Evolutionary conservation across 2,329 filamentous ascomycete genomes (phyloP).

Genomic region (Trichophyton simii): DNA sequence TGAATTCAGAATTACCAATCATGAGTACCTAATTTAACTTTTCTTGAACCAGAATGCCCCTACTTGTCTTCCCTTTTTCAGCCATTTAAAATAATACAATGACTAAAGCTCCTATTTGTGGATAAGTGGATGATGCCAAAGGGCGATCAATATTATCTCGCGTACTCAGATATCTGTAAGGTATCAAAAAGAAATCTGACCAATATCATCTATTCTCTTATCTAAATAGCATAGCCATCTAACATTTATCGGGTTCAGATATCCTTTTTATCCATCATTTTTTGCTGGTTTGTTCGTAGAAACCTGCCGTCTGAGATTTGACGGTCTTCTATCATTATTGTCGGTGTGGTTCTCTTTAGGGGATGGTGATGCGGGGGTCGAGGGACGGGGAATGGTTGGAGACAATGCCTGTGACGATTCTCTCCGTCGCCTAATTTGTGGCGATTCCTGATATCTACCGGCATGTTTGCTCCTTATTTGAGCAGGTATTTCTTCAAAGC

Average conservation of each 20-base stretch:
- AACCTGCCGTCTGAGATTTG: not conserved
- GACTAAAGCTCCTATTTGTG: no score
- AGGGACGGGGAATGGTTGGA: not conserved
- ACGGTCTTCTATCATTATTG: not conserved
- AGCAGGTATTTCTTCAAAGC: not conserved
- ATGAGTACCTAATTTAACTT: no score
- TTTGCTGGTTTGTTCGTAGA: not conserved
- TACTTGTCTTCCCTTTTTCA: no score
- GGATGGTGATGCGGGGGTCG: not conserved
- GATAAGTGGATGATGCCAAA: no score
- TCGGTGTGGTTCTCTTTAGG: not conserved
- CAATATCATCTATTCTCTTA: no score
- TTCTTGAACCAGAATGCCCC: no score
- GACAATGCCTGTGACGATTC: not conserved
- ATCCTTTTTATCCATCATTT: not conserved
- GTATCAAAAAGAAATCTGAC: no score
- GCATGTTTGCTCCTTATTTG: not conserved
- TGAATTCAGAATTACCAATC: no score
- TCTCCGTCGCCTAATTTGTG: not conserved
- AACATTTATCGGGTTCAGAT: not conserved
- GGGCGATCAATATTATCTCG: no score
- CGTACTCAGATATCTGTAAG: no score
- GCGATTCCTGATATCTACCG: conserved; percentile 3
- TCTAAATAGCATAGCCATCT: no score
- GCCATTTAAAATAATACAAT: no score